A percentile compares a stretch with the other conserved stretches of the same genome.
These are phyloP conservation scores for Bonia amplexicaulis DNA, from an alignment of 176 grass and related monocot species.

Conservation along the genomic window DNA sequence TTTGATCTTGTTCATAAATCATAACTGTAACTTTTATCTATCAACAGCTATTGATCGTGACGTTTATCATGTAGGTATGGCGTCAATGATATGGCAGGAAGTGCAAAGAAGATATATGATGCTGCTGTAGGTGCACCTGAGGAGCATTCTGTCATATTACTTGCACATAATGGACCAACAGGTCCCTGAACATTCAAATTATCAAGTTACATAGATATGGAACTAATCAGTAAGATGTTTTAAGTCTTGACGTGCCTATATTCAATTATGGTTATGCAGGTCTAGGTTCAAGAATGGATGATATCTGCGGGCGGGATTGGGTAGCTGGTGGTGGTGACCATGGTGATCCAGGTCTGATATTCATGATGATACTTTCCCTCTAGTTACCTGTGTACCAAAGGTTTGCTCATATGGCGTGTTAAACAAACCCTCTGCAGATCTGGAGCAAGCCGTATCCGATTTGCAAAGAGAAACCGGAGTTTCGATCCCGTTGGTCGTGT, in stretches of 20 bases:
- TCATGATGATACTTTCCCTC: not conserved
- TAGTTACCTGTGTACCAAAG: not conserved
- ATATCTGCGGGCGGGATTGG: slow-evolving; percentile 93
- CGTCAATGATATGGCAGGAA: slow-evolving; percentile 81
- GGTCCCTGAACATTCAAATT: slow-evolving; percentile 36
- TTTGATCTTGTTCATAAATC: not conserved
- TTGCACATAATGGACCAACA: slow-evolving; percentile 98
- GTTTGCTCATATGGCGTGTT: not conserved
- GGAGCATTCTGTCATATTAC: slow-evolving; percentile 65
- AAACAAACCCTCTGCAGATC: slow-evolving; percentile 43
- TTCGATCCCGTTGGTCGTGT: slow-evolving; percentile 73
- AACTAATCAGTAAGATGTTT: not conserved
- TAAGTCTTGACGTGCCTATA: not conserved
- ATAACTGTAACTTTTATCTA: not conserved
- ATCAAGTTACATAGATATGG: not conserved
- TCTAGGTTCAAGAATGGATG: slow-evolving; percentile 67
- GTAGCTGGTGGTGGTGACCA: slow-evolving; percentile 64
- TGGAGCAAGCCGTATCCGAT: slow-evolving; percentile 64
- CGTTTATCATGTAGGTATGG: slow-evolving; percentile 51
- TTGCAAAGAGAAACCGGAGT: slow-evolving; percentile 54
- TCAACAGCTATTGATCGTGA: not conserved
- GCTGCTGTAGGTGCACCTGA: slow-evolving; percentile 53
- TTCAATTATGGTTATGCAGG: slow-evolving; percentile 37
- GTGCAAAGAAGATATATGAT: slow-evolving; percentile 81
- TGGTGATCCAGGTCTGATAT: slow-evolving; percentile 76